Evolutionary conservation across 345 rosid species (phyloP).

Genomic region (Melaleuca alternifolia): DNA sequence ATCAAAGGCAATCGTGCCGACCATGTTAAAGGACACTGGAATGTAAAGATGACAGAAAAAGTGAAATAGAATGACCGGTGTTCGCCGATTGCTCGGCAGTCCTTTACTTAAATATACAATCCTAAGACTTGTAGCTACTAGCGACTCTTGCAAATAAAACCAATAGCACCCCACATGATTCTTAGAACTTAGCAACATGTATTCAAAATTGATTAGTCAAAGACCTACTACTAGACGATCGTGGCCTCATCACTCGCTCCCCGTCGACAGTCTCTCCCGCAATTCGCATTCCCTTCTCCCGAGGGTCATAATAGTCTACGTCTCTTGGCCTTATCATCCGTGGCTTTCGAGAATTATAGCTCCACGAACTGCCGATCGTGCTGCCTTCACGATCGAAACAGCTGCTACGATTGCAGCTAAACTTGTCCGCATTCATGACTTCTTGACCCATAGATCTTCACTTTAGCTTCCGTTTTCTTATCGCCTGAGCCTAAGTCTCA

Average conservation of each 20-base stretch:
- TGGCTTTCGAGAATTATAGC: not conserved
- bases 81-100: not conserved
- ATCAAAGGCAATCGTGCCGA: fast-evolving
- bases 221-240: not conserved
- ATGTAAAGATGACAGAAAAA: not conserved
- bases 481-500: not conserved
- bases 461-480: not conserved
- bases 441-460: not conserved
- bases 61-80: not conserved
- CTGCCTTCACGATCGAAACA: not conserved
- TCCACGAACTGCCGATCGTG: not conserved
- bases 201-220: not conserved
- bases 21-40: not conserved
- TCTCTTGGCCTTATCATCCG: not conserved
- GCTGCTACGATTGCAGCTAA: not conserved
- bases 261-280: not conserved
- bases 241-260: not conserved
- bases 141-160: not conserved
- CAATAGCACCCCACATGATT: not conserved
- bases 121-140: not conserved
- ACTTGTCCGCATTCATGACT: not conserved
- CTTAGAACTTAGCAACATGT: not conserved
- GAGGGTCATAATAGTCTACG: not conserved
- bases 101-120: not conserved
- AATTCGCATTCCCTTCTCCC: not conserved